Percentiles rank a stretch among this genome's conserved stretches.
phyloP scores from a whole-genome alignment of 73 alveolate genomes.

The Blepharisma stoltei region DNA sequence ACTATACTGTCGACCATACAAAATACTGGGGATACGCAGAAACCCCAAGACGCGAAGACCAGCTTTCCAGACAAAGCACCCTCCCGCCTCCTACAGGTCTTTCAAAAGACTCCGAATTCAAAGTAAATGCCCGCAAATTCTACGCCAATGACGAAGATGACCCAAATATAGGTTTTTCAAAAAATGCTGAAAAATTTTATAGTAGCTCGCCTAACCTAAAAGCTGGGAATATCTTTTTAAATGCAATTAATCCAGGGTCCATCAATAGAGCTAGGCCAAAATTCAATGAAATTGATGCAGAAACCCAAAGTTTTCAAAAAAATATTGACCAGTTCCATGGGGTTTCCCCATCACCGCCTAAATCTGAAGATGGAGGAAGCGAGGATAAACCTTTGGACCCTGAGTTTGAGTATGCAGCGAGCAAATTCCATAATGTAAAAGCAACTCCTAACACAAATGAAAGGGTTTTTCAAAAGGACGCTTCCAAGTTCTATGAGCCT shows the following conservation, averaged over 20 bases:
- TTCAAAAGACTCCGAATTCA: not conserved
- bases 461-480: not conserved
- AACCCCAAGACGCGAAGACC: not conserved
- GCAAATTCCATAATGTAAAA: not conserved
- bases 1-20: not conserved
- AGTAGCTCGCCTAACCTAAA: not conserved
- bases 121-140: not conserved
- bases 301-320: not conserved
- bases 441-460: conserved; percentile 13
- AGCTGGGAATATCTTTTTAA: not conserved
- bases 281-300: not conserved
- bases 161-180: not conserved
- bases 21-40: conserved; percentile 23
- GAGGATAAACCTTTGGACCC: not conserved
- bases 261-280: conserved; percentile 8
- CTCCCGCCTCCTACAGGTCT: no score
- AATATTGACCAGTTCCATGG: not conserved
- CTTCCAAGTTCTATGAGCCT: not conserved
- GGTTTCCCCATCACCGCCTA: not conserved
- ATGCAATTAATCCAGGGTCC: conserved; percentile 8
- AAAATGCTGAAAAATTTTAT: no score
- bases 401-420: not conserved
- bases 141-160: not conserved
- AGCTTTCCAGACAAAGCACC: not conserved
- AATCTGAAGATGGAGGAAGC: not conserved